These are phyloP conservation scores for Aquanectria penicillioides DNA, from an alignment of 2,329 filamentous ascomycete species.

Conservation along the genomic window DNA sequence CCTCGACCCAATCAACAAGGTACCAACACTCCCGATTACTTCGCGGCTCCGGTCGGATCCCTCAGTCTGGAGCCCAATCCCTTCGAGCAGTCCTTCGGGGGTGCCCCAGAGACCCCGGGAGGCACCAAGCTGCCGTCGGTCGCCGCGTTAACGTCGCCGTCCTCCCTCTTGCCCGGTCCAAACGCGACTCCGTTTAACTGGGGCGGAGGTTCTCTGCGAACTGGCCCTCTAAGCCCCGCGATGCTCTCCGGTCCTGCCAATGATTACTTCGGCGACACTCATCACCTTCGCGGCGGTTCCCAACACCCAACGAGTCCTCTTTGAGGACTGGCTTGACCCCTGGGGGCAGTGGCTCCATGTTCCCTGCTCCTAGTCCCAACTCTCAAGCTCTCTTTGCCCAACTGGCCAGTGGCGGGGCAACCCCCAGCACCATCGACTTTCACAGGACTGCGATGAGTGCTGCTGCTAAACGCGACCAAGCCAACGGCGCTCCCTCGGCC, in stretches of 20 bases:
- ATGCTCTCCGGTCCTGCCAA: slow-evolving; percentile 90
- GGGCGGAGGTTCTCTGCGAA: slow-evolving; percentile 84
- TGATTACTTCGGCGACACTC: slow-evolving; percentile 89
- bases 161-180: slow-evolving; percentile 78
- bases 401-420: slow-evolving; percentile 82
- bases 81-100: slow-evolving; percentile 93
- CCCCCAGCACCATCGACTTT: slow-evolving; percentile 91
- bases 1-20: slow-evolving; percentile 69
- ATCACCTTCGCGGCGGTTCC: slow-evolving; percentile 85
- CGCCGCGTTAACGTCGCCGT: slow-evolving; percentile 89
- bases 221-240: slow-evolving; percentile 93
- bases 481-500: slow-evolving; percentile 45
- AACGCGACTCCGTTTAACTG: slow-evolving; percentile 81
- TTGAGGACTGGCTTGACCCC: slow-evolving; percentile 91
- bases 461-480: slow-evolving; percentile 69
- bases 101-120: slow-evolving; percentile 81
- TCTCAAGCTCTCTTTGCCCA: slow-evolving; percentile 85
- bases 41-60: slow-evolving; percentile 66
- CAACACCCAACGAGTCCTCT: slow-evolving; percentile 96
- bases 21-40: slow-evolving; percentile 74
- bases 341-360: slow-evolving; percentile 96
- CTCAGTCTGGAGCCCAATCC: slow-evolving; percentile 90
- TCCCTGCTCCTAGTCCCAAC: slow-evolving; percentile 89
- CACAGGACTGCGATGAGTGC: slow-evolving; percentile 91
- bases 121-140: slow-evolving; percentile 87